Percentiles rank a stretch among this genome's conserved stretches.
phyloP scores from a whole-genome alignment of 2,329 filamentous ascomycete species.

The Pseudogymnoascus sp. region DNA sequence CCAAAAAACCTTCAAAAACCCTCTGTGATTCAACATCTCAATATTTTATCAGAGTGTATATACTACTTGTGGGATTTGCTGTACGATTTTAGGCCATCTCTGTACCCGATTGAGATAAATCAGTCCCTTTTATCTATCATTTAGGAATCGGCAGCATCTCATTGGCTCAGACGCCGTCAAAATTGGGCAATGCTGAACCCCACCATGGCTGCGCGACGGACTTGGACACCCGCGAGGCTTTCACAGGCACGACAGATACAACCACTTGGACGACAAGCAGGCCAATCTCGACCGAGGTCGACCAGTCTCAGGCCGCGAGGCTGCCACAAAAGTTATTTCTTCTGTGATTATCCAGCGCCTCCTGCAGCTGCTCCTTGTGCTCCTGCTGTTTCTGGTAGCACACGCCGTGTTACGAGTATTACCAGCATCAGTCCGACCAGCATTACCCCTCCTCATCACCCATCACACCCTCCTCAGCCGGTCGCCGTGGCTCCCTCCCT shows the following conservation, averaged over 20 bases:
- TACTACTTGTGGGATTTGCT: background rate
- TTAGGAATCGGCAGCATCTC: slow-evolving; percentile 1
- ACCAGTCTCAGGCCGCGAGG: slow-evolving; percentile 6
- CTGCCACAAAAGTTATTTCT: slow-evolving; percentile 8
- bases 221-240: slow-evolving; percentile 8
- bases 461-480: background rate
- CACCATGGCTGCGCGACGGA: slow-evolving; percentile 11
- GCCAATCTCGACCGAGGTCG: slow-evolving; percentile 4
- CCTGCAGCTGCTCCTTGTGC: slow-evolving; percentile 2
- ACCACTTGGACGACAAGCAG: slow-evolving; percentile 3
- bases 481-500: slow-evolving; percentile 5
- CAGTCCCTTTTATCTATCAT: background rate
- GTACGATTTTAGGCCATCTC: slow-evolving; percentile 4
- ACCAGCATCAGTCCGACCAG: background rate
- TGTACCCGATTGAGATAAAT: slow-evolving; percentile 3
- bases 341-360: slow-evolving; percentile 4
- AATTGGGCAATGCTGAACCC: slow-evolving; percentile 9
- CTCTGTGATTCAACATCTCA: background rate
- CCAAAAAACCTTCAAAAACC: background rate
- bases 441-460: slow-evolving; percentile 4
- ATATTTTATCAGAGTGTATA: slow-evolving; percentile 2
- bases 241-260: background rate
- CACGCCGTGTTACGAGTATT: background rate
- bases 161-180: background rate
- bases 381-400: background rate